Percentiles rank a stretch among this genome's conserved stretches.
phyloP scores from a whole-genome alignment of 2,329 filamentous ascomycete species.

The Kalmusia sp. region DNA sequence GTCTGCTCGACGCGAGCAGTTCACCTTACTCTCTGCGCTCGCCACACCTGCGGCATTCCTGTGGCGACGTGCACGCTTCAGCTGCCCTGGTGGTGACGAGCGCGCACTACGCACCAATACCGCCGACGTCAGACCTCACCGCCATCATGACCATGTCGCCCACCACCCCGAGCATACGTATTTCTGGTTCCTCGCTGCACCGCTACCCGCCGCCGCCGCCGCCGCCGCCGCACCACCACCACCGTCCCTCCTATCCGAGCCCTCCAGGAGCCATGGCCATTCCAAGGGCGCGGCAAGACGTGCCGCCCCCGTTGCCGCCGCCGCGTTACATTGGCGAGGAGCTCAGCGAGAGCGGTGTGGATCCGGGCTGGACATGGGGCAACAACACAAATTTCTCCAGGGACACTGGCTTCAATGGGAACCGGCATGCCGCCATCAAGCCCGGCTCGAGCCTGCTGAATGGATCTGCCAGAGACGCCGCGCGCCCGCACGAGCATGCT shows the following conservation, averaged over 20 bases:
- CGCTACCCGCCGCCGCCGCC: constrained; percentile 39
- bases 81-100: constrained; percentile 42
- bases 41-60: constrained; percentile 35
- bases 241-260: constrained; percentile 45
- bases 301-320: constrained; percentile 68
- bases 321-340: constrained; percentile 65
- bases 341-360: constrained; percentile 60
- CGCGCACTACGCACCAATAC: constrained; percentile 22
- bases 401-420: constrained; percentile 55
- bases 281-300: constrained; percentile 61
- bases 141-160: constrained; percentile 42
- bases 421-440: constrained; percentile 53
- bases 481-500: constrained; percentile 31
- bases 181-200: constrained; percentile 49
- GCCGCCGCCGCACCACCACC: constrained; percentile 40
- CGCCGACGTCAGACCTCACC: constrained; percentile 22
- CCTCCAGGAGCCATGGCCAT: constrained; percentile 66
- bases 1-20: background rate
- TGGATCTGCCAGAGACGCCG: constrained; percentile 28
- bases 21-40: constrained; percentile 22
- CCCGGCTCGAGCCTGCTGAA: constrained; percentile 56
- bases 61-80: constrained; percentile 35
- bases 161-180: constrained; percentile 50
- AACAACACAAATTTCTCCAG: constrained; percentile 66
- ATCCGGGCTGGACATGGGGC: constrained; percentile 69